Evolutionary conservation across 306 rosid genomes (phyloP).

Genomic region (Fragaria iinumae): DNA sequence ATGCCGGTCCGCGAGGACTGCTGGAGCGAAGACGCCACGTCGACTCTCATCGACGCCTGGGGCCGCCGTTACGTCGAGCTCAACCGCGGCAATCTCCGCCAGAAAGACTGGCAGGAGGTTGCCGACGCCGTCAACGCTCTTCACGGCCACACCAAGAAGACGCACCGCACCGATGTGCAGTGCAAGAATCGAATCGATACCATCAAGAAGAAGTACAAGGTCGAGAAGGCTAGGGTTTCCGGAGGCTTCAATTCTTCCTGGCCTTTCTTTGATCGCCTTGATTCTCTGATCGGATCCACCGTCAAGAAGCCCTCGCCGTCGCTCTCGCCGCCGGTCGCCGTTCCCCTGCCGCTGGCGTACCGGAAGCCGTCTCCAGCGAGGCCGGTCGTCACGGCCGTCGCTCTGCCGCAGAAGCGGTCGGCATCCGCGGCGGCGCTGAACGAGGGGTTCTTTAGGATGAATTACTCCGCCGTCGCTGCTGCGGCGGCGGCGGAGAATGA

Average conservation of each 20-base stretch:
- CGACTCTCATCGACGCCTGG: slow-evolving; percentile 88
- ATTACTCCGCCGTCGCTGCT: slow-evolving; percentile 85
- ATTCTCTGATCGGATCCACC: slow-evolving; percentile 59
- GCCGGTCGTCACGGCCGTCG: slow-evolving; percentile 36
- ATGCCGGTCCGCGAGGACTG: slow-evolving; percentile 92
- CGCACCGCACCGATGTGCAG: slow-evolving; percentile 93
- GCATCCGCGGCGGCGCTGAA: slow-evolving; percentile 34
- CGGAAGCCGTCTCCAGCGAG: slow-evolving; percentile 40
- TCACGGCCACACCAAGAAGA: slow-evolving; percentile 85
- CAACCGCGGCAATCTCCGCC: slow-evolving; percentile 96
- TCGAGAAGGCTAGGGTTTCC: slow-evolving; percentile 83
- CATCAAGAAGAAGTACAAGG: slow-evolving; percentile 88
- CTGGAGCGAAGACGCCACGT: slow-evolving; percentile 92
- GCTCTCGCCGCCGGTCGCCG: slow-evolving; percentile 60
- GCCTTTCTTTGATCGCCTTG: slow-evolving; percentile 77
- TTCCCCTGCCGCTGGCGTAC: slow-evolving; percentile 56
- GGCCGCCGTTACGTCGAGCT: slow-evolving; percentile 90
- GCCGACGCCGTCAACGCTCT: slow-evolving; percentile 94
- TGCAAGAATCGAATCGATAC: slow-evolving; percentile 95
- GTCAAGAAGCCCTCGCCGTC: slow-evolving; percentile 48
- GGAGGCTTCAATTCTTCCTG: slow-evolving; percentile 53
- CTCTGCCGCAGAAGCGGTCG: slow-evolving; percentile 68
- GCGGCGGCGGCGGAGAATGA: slow-evolving; percentile 81
- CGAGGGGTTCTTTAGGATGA: slow-evolving; percentile 66
- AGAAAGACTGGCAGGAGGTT: slow-evolving; percentile 97